These are phyloP conservation scores for Penicillium antarcticum DNA, from an alignment of 495 filamentous ascomycete genomes.

Conservation along the genomic window DNA sequence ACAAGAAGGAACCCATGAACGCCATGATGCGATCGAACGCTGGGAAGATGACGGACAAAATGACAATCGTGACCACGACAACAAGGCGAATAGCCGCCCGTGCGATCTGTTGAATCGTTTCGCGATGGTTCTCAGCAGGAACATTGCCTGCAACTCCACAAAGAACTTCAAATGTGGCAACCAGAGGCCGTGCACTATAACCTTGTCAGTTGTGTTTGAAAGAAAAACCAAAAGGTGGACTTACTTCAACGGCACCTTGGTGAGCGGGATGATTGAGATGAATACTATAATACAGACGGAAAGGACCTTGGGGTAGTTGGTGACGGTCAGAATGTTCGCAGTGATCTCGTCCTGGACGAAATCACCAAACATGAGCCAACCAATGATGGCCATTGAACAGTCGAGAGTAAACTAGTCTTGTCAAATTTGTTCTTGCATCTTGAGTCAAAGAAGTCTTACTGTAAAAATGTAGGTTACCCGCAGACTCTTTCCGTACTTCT, in stretches of 20 bases:
- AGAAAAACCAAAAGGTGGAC: constrained; percentile 13
- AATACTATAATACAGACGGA: constrained; percentile 77
- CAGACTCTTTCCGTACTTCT: constrained; percentile 75
- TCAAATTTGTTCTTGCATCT: constrained; percentile 8
- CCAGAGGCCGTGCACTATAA: constrained; percentile 71
- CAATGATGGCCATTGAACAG: constrained; percentile 72
- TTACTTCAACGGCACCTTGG: constrained; percentile 89
- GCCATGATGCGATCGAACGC: constrained; percentile 93
- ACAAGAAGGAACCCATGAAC: constrained; percentile 84
- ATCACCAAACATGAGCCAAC: constrained; percentile 92
- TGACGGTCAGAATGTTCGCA: constrained; percentile 71
- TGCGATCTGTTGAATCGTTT: constrained; percentile 54
- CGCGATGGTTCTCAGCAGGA: constrained; percentile 43
- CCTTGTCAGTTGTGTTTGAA: constrained; percentile 11
- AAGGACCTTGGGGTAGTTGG: constrained; percentile 71
- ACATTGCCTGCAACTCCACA: constrained; percentile 57
- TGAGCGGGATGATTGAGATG: constrained; percentile 89
- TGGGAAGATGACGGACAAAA: constrained; percentile 77
- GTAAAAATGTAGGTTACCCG: constrained; percentile 87
- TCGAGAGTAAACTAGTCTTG: constrained; percentile 68
- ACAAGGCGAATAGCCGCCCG: constrained; percentile 59
- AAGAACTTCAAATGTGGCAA: constrained; percentile 78
- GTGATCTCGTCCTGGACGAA: constrained; percentile 83
- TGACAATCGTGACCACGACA: constrained; percentile 56
- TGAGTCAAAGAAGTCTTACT: constrained; percentile 43